Base-by-base conservation (phyloP, 805 yeast genomes). In the Vanderwaltozyma yarrowii region DNA sequence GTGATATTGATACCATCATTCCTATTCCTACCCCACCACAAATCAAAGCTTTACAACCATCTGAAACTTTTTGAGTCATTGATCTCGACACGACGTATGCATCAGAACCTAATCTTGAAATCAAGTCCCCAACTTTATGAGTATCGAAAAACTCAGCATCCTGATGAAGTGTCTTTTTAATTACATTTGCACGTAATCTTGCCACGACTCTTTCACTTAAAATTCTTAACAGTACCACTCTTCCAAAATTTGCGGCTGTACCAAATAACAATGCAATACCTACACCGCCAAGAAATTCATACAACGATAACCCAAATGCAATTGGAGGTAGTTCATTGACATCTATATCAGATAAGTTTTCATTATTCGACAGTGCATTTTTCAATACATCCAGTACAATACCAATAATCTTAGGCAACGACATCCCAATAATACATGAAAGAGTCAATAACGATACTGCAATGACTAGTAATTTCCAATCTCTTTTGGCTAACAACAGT, bases 91-190 rank as follows among this genome's bases (percentile, higher is more conserved):
- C 94, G 21, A 92, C 77, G 43, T 84, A 87, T 1, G 96, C 83
- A 58, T 92, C 98, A 30, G 84, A 80, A 13, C 94, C 82, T 36
- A 89, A 65, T 42, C 98, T 70, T 10, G 96, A 86, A 31, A 89
- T 87, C 52, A 89, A 69, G 56, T 89, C 98, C 29, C 98, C 98
- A 9, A 87, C 87, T 54, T 89, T 81, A 45, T 94, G 86, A n/a
- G 78, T 75, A 55, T 89, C 98, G 62, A 87, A 88, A 55, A 92
- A 89, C 54, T 82, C 88, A 14, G 95, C 80, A 57, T 89, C 96
- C 54, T 89, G 96, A 32, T 77, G 75, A 45, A 92, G 70, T 14
- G 92, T 76, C 44, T 77, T 81, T 53, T 76, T 75, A 56, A 87
- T 80, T 29, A 88, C 76, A 38, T 79, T 70, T 12, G 92, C 69